Base-by-base conservation (phyloP, 2,329 filamentous ascomycete genomes). In the Fusarium annulatum region DNA sequence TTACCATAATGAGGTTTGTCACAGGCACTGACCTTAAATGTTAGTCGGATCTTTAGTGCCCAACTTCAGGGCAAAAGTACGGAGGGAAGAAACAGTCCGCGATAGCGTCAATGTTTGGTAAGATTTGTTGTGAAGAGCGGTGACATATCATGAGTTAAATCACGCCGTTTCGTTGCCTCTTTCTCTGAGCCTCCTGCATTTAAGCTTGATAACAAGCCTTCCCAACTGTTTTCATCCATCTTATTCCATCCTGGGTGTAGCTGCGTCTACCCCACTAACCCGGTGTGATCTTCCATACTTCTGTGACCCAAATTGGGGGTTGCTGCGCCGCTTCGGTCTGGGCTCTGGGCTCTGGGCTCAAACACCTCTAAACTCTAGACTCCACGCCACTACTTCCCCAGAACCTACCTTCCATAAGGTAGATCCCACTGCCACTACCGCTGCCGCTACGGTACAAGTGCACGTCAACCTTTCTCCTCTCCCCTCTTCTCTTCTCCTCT, bases 401-500 rank as follows among this genome's bases (percentile, higher is more conserved):
- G 67, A 69, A 48, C 64, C 66, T 68, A 51, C 48, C 48, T 34
- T 23, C 48, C 48, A 33, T 51, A 34, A 51, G 48, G 30, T 34
- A 64, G 36, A 69, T 67, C 62, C 71, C 61, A 73, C 65, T 73
- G 52, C 63, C 62, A 26, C 59, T 56, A 16, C 49, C 11, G 21
- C 38, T 56, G 30, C 57, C 43, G 14, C 23, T 52, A 51, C 56
- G 15, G 33, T 43, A 42, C 33, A 33, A 53, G 45, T 71, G 63
- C 71, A 63, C 71, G 42, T 68, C 71, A 49, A 72, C 62, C 36
- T 60, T 70, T 58, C 58, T 69, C 57, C 66, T 64, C 71, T 71
- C 67, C 58, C 71, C 73, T 75, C 69, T 67, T 68, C 73, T 75
- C 67, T 68, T 69, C 71, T 69, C 59, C 52, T 49, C 53, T 23